phyloP scores from a whole-genome alignment of 75 land plant genomes.

The Pseudotsuga menziesii region DNA sequence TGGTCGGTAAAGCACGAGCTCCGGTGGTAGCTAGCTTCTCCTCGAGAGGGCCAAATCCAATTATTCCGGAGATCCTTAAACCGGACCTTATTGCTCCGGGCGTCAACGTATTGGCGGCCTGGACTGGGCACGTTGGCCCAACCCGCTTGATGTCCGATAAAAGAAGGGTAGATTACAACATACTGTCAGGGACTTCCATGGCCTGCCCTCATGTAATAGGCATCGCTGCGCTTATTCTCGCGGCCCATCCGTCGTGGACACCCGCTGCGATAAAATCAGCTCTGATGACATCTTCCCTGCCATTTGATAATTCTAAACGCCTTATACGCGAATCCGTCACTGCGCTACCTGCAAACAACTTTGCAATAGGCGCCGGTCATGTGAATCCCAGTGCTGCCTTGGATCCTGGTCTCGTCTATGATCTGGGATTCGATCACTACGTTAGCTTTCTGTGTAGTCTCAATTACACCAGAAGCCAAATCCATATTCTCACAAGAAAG shows the following conservation, averaged over 20 bases:
- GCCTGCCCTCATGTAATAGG: slow-evolving; percentile 64
- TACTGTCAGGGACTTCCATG: slow-evolving; percentile 71
- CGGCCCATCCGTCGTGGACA: slow-evolving; percentile 50
- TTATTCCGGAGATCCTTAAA: slow-evolving; percentile 43
- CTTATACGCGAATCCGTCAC: not conserved
- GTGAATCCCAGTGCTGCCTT: slow-evolving; percentile 13
- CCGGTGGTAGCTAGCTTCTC: slow-evolving; percentile 50
- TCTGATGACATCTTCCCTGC: slow-evolving; percentile 34
- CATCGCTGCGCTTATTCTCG: slow-evolving; percentile 46
- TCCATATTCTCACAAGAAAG: not conserved
- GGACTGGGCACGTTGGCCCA: slow-evolving; percentile 19
- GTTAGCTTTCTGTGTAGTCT: slow-evolving; percentile 9
- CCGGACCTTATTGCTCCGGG: slow-evolving; percentile 71
- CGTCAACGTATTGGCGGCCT: slow-evolving; percentile 51
- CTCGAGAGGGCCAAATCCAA: slow-evolving; percentile 50
- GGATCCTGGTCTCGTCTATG: slow-evolving; percentile 23
- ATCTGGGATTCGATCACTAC: slow-evolving; percentile 5
- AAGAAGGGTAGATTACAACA: slow-evolving; percentile 20
- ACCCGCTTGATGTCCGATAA: slow-evolving; percentile 8
- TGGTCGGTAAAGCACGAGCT: slow-evolving; percentile 17
- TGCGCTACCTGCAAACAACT: not conserved
- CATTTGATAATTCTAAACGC: not conserved
- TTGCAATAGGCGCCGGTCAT: slow-evolving; percentile 15
- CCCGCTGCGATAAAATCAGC: slow-evolving; percentile 70
- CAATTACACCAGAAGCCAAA: slow-evolving; percentile 4